Conservation (phyloP, 768 basidiomycete genomes). For the Boletus sensibilis region DNA sequence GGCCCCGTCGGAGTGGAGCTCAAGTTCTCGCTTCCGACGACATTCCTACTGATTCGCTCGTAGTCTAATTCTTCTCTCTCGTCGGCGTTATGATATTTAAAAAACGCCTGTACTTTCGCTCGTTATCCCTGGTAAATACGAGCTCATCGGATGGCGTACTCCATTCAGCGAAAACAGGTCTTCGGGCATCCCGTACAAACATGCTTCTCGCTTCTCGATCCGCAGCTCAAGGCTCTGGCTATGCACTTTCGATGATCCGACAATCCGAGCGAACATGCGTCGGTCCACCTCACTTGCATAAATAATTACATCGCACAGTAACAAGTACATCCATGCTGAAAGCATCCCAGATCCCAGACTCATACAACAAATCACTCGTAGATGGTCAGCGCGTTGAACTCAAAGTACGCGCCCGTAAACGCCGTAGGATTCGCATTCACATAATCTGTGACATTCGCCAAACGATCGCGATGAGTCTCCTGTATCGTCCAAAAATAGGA, state of each 20-base stretch:
- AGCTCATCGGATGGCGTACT: neutral
- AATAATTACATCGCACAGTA: neutral
- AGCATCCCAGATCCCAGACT: neutral
- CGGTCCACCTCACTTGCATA: neutral
- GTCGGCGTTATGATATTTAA: neutral
- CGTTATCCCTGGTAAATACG: neutral
- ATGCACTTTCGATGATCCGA: neutral
- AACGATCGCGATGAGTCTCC: neutral
- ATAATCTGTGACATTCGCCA: neutral
- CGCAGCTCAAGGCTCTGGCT: neutral
- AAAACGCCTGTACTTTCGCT: neutral
- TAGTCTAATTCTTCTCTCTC: neutral
- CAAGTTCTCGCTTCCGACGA: neutral
- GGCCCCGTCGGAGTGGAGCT: neutral
- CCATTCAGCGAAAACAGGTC: neutral
- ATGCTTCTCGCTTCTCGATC: neutral
- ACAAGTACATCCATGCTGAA: neutral
- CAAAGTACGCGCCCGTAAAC: conserved; percentile 5
- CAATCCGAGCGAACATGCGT: neutral
- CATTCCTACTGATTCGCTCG: neutral
- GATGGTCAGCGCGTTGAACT: conserved; percentile 5
- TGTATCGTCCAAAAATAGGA: neutral
- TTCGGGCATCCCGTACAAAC: neutral
- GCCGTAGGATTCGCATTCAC: neutral
- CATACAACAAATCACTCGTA: neutral